phyloP scores from a whole-genome alignment of 2,329 filamentous ascomycete genomes.

The Pestalotiopsis sp. region DNA sequence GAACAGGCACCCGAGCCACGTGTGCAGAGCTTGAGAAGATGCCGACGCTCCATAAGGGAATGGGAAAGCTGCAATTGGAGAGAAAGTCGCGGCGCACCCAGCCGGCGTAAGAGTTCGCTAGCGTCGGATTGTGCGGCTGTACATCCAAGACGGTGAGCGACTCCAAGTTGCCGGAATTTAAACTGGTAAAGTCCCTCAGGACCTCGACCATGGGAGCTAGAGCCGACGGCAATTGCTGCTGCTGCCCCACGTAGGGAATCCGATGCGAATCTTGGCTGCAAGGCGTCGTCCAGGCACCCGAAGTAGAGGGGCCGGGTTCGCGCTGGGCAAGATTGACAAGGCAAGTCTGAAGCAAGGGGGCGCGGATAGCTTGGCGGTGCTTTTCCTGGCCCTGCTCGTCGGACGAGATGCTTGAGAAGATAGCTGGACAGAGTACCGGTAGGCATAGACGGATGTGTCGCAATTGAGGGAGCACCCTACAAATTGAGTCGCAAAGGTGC shows the following conservation, averaged over 20 bases:
- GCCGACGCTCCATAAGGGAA: constrained; percentile 13
- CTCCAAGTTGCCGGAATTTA: not conserved
- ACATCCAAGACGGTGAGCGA: constrained; percentile 8
- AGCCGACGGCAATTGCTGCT: constrained; percentile 11
- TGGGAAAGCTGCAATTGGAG: constrained; percentile 15
- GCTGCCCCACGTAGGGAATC: constrained; percentile 6
- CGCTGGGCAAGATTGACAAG: constrained; percentile 17
- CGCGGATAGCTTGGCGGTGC: constrained; percentile 1
- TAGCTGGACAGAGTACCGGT: not conserved
- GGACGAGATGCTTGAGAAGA: not conserved
- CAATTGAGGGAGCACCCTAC: not conserved
- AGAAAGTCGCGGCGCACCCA: constrained; percentile 21
- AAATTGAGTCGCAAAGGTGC: not conserved
- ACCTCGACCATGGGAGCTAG: constrained; percentile 10
- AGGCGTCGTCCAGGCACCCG: constrained; percentile 7
- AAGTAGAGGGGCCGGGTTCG: constrained; percentile 4
- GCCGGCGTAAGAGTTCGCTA: constrained; percentile 11
- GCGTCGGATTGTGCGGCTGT: not conserved
- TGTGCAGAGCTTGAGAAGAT: not conserved
- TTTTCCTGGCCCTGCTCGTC: constrained; percentile 2
- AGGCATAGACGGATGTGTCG: not conserved
- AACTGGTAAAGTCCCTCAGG: not conserved
- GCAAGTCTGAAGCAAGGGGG: constrained; percentile 18
- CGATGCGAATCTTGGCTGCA: constrained; percentile 6
- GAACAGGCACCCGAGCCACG: constrained; percentile 15